Evolutionary conservation across 106 monocot genomes (phyloP), one percentile per base, ranked within the genome.

Genomic region (Dendrobium chrysotoxum): DNA sequence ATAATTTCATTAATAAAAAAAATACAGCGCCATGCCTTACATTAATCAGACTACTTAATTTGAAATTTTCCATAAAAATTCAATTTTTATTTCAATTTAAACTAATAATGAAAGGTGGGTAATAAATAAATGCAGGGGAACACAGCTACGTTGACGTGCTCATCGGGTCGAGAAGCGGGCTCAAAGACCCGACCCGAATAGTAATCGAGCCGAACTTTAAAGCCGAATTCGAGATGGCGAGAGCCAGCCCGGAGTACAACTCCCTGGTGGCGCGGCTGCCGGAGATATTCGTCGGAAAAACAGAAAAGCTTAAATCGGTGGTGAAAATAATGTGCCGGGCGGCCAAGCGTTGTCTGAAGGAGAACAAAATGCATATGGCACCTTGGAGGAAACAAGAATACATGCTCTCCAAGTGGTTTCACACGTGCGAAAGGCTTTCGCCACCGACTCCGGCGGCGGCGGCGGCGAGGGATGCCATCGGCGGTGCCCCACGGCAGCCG

Each of bases 321-420:
- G 79, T 99, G 53, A 95, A 86, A 85, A 80, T 95, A 45, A 84
- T 95, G 76, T 99, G 93, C 80, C 82, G 72, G 1, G 92, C 93
- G 11, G 99, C 90, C 39, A 91, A 99, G 91, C 84, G 82, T 75
- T 93, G 95, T 88, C 88, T 90, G 91, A 93, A 91, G 87, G 99
- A 99, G 42, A 99, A 95, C 83, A 84, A 77, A 80, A 91, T 99
- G 95, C 93, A 95, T 57, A 86, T 99, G 89, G 89, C 77, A 0
- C 98, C 98, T 4, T 99, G 99, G 95, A 78, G 95, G 85, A 95
- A 93, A 88, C 87, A 86, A 81, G 86, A 91, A 86, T 95, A 99
- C 86, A 93, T 99, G 99, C 81, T 82, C 57, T 80, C 91, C 40
- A 99, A 99, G 64, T 99, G 95, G 95, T 80, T 90, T 17, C 82